These are phyloP conservation scores for Scheffersomyces quercinus DNA, from an alignment of 1,139 yeast genomes.

Conservation along the genomic window DNA sequence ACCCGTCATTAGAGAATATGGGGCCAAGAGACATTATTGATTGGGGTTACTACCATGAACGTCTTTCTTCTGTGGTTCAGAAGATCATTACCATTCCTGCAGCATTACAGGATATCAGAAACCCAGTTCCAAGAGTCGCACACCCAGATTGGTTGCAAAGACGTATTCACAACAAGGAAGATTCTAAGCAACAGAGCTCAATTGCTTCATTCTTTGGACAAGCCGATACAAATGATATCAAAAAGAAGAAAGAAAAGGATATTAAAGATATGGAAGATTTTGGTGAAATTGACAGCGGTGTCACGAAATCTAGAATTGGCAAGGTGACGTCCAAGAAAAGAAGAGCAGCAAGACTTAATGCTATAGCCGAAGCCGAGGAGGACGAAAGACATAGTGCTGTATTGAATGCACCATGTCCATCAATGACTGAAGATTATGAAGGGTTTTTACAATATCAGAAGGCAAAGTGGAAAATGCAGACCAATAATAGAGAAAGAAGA, in stretches of 20 bases:
- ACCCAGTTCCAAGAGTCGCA: constrained; percentile 92
- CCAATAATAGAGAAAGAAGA: constrained; percentile 69
- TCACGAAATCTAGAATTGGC: constrained; percentile 41
- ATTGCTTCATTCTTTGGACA: constrained; percentile 58
- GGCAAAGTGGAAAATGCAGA: constrained; percentile 80
- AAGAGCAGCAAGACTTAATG: constrained; percentile 23
- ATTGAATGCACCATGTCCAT: constrained; percentile 63
- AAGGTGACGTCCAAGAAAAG: constrained; percentile 51
- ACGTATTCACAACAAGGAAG: constrained; percentile 58
- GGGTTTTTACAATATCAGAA: constrained; percentile 81
- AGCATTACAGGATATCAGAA: constrained; percentile 83
- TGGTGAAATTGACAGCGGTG: constrained; percentile 36
- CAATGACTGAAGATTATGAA: constrained; percentile 70
- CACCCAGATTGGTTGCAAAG: constrained; percentile 94
- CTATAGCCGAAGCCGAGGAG: constrained; percentile 39
- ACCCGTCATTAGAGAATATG: constrained; percentile 73
- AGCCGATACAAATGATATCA: constrained; percentile 32
- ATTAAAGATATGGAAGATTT: constrained; percentile 81
- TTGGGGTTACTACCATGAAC: constrained; percentile 90
- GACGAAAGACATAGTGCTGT: constrained; percentile 44
- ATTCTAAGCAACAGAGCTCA: constrained; percentile 70
- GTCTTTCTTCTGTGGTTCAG: constrained; percentile 90
- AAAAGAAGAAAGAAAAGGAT: constrained; percentile 20
- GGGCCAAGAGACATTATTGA: constrained; percentile 90
- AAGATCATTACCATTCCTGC: constrained; percentile 98